Conservation (phyloP, 257 asterid species). For the Knoxia roxburghii region DNA sequence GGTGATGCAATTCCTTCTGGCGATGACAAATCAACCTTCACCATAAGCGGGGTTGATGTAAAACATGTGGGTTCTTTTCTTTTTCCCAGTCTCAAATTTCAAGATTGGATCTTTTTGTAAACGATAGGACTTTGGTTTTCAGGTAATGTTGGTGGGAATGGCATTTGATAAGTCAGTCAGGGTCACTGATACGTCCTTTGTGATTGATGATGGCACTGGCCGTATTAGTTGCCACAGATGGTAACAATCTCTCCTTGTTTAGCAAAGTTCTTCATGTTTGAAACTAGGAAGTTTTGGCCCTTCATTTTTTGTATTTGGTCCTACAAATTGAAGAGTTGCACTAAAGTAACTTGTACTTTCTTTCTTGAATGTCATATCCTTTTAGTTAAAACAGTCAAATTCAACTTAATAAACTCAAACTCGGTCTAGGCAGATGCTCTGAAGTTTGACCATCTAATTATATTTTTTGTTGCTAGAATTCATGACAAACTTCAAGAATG, state of each 20-base stretch:
- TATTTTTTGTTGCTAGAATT: too few species aligned
- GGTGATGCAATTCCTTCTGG: conserved; percentile 44
- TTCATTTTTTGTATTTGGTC: too few species aligned
- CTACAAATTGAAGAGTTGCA: too few species aligned
- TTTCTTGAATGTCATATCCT: too few species aligned
- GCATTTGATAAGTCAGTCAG: conserved; percentile 46
- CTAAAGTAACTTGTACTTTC: too few species aligned
- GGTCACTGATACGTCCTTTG: conserved; percentile 58
- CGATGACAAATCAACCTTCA: conserved; percentile 48
- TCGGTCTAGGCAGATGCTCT: too few species aligned
- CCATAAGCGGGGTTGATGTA: conserved; percentile 54
- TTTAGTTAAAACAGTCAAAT: too few species aligned
- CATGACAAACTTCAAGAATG: too few species aligned
- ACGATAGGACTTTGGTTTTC: not conserved
- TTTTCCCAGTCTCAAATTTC: not conserved
- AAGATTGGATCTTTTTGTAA: not conserved
- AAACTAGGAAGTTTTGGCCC: too few species aligned
- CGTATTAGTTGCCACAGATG: conserved; percentile 75
- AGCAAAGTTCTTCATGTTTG: not conserved
- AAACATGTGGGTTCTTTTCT: conserved; percentile 40
- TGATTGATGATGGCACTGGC: conserved; percentile 86
- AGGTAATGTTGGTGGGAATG: conserved; percentile 86
- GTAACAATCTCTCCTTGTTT: conserved; percentile 21
- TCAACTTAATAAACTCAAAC: too few species aligned
- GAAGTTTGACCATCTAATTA: too few species aligned